These are phyloP conservation scores for Takashimella koratensis DNA, from an alignment of 1,284 basidiomycete genomes.

Conservation along the genomic window DNA sequence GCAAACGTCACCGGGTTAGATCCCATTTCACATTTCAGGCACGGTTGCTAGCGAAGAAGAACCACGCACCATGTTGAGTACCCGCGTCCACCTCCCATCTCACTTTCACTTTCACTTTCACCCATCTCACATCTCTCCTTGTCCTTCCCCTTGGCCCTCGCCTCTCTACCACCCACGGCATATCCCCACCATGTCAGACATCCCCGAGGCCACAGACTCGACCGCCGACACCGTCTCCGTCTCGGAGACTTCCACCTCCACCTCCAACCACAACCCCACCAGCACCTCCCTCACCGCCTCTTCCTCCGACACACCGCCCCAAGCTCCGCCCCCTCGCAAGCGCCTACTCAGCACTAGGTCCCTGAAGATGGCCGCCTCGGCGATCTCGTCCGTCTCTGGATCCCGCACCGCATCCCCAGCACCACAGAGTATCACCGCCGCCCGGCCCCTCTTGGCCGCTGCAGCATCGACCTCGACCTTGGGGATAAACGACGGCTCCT, in stretches of 20 bases:
- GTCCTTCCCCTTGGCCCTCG: not conserved
- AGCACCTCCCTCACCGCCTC: not conserved
- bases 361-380: slow-evolving; percentile 43
- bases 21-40: too few species aligned
- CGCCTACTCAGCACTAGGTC: slow-evolving; percentile 36
- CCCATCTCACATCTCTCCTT: not conserved
- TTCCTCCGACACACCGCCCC: not conserved
- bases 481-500: not conserved
- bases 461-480: not conserved
- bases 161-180: not conserved
- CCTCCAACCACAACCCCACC: not conserved
- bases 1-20: too few species aligned
- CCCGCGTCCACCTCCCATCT: not conserved
- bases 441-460: too few species aligned
- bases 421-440: not conserved
- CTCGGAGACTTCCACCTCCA: not conserved
- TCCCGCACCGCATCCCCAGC: not conserved
- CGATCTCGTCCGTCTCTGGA: slow-evolving; percentile 17
- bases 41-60: not conserved
- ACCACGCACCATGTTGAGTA: not conserved
- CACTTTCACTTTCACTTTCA: not conserved
- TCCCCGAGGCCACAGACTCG: not conserved
- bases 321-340: slow-evolving; percentile 29
- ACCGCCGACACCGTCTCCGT: not conserved
- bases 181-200: not conserved